Evolutionary conservation across 1,139 yeast species (phyloP).

Genomic region (Magnusiomyces ingens): DNA sequence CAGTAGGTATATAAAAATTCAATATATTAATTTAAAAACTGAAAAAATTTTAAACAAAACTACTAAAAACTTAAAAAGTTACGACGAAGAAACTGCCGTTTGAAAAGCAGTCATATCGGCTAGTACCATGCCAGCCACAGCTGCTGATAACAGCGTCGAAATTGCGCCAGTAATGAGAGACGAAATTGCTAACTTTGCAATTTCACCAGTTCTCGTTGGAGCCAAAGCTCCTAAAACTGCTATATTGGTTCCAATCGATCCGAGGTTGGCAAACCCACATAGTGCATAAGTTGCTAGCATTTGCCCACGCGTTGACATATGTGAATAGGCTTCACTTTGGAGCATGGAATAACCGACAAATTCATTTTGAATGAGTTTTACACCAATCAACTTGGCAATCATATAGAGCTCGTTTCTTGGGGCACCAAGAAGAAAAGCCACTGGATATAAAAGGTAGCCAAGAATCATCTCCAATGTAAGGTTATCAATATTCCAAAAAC

Average conservation of each 20-base stretch:
- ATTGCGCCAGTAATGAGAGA: conserved; percentile 51
- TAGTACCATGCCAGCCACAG: conserved; percentile 63
- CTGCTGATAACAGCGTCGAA: conserved; percentile 54
- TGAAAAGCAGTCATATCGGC: conserved; percentile 38
- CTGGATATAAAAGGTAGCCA: conserved; percentile 55
- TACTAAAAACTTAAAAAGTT: background rate
- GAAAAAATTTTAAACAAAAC: background rate
- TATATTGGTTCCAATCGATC: conserved; percentile 57
- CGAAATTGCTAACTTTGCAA: conserved; percentile 44
- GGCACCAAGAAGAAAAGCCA: conserved; percentile 55
- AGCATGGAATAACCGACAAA: conserved; percentile 51
- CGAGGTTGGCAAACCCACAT: conserved; percentile 61
- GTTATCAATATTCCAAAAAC: conserved; percentile 44
- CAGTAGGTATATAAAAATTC: background rate
- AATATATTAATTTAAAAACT: background rate
- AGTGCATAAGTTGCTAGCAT: conserved; percentile 58
- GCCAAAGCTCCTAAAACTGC: conserved; percentile 58
- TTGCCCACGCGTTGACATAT: conserved; percentile 47
- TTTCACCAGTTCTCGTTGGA: conserved; percentile 45
- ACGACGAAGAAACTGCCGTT: conserved; percentile 8
- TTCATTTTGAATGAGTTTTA: conserved; percentile 58
- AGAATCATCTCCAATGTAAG: conserved; percentile 52
- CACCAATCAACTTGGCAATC: conserved; percentile 49
- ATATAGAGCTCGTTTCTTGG: conserved; percentile 50
- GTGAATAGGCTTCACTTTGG: conserved; percentile 39